Conservation (phyloP, 306 rosid genomes). For the Acacia melanoxylon region DNA sequence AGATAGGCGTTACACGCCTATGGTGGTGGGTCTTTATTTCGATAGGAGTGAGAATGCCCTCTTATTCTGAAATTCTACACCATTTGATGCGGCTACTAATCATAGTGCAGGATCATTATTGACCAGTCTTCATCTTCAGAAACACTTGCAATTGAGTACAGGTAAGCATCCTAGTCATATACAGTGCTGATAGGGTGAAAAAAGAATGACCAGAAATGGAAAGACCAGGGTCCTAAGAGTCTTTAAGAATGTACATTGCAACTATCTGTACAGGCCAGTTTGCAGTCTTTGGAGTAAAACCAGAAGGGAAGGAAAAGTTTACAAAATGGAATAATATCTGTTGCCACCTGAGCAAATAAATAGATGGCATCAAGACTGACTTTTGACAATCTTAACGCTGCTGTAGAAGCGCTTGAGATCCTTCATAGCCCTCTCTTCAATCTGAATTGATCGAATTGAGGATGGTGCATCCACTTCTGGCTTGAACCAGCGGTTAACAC, state of each 20-base stretch:
- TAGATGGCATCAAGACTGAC: slow-evolving; percentile 35
- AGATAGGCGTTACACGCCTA: slow-evolving; percentile 16
- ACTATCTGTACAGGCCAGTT: slow-evolving; percentile 47
- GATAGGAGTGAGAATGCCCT: slow-evolving; percentile 7
- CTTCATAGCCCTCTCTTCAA: slow-evolving; percentile 95
- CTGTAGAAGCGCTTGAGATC: slow-evolving; percentile 94
- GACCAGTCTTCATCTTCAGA: slow-evolving; percentile 33
- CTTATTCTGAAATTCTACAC: slow-evolving; percentile 34
- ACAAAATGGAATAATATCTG: slow-evolving; percentile 2
- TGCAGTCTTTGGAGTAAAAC: slow-evolving; percentile 32
- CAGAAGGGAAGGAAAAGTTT: neutral
- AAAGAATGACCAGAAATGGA: slow-evolving; percentile 6
- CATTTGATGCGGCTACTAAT: neutral
- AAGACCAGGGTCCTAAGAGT: slow-evolving; percentile 23
- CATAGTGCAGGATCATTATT: slow-evolving; percentile 35
- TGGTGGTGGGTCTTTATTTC: slow-evolving; percentile 25
- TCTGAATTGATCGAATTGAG: slow-evolving; percentile 89
- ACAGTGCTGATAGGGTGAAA: slow-evolving; percentile 19
- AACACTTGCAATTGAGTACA: slow-evolving; percentile 30
- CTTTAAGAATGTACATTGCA: slow-evolving; percentile 42
- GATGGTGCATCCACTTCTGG: slow-evolving; percentile 85
- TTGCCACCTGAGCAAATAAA: slow-evolving; percentile 31
- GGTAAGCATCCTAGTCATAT: slow-evolving; percentile 28
- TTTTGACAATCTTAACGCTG: slow-evolving; percentile 80
- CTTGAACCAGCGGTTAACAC: slow-evolving; percentile 87